Evolutionary conservation across 2,329 filamentous ascomycete genomes (phyloP).

Genomic region (Penicillium sp.): DNA sequence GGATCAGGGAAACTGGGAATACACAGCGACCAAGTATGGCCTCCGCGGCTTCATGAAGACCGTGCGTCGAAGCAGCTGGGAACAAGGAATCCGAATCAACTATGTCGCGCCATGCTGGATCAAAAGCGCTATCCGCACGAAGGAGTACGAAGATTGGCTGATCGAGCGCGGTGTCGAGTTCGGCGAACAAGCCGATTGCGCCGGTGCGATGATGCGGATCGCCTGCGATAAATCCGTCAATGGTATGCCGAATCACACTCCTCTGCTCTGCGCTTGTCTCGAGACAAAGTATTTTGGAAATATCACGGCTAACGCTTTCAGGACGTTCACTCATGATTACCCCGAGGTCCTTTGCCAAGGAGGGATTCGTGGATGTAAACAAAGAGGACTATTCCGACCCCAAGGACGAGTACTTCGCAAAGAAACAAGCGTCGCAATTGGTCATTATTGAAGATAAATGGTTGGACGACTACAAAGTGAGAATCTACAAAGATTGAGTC

Average conservation of each 20-base stretch:
- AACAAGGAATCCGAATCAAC: constrained; percentile 42
- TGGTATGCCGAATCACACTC: background rate
- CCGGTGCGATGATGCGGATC: background rate
- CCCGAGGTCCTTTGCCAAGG: background rate
- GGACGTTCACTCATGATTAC: background rate
- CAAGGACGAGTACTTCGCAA: background rate
- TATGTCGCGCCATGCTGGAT: constrained; percentile 39
- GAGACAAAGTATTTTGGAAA: too few relatives aligned
- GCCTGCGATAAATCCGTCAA: background rate
- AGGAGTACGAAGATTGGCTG: background rate
- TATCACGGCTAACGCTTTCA: background rate
- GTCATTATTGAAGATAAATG: background rate
- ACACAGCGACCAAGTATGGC: constrained; percentile 41
- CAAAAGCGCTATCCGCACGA: background rate
- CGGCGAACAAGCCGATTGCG: background rate
- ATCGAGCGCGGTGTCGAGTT: background rate
- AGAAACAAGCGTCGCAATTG: background rate
- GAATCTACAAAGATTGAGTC: background rate
- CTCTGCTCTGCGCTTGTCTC: background rate
- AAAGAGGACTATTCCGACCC: background rate
- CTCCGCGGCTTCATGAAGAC: constrained; percentile 40
- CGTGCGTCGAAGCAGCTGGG: constrained; percentile 31
- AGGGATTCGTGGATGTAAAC: background rate
- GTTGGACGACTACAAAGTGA: constrained; percentile 1
- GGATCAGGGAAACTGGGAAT: constrained; percentile 30